These are phyloP conservation scores for Colletotrichum caudatum DNA, from an alignment of 2,329 filamentous ascomycete species.

Conservation along the genomic window DNA sequence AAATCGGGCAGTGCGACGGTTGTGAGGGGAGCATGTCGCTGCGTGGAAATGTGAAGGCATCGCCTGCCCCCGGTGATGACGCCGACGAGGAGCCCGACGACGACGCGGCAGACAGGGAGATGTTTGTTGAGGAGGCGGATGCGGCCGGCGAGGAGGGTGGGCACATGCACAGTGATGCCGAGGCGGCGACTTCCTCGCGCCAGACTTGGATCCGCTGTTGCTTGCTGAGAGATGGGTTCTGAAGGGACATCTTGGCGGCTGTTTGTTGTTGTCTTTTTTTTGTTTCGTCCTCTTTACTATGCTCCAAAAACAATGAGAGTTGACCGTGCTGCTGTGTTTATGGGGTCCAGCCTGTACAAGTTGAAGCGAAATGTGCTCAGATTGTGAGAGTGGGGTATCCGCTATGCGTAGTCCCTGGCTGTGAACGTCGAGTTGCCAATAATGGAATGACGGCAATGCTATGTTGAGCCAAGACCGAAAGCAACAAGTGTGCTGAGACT, in stretches of 20 bases:
- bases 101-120: conserved; percentile 43
- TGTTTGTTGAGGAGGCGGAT: conserved; percentile 43
- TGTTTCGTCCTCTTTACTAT: neutral
- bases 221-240: conserved; percentile 21
- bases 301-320: neutral
- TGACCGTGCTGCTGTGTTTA: neutral
- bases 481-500: conserved; percentile 8
- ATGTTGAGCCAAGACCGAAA: conserved; percentile 14
- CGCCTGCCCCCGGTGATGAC: conserved; percentile 25
- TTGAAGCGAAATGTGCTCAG: neutral
- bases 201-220: conserved; percentile 60
- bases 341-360: neutral
- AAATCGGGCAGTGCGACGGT: conserved; percentile 33
- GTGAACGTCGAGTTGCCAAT: conserved; percentile 1
- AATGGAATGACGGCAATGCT: conserved; percentile 12
- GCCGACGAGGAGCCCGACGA: conserved; percentile 44
- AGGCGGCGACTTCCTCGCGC: conserved; percentile 61
- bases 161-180: conserved; percentile 51
- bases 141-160: conserved; percentile 49
- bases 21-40: conserved; percentile 38
- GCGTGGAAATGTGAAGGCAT: conserved; percentile 40
- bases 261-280: no score
- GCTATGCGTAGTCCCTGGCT: neutral
- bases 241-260: conserved; percentile 27
- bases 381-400: neutral